phyloP scores from a whole-genome alignment of 768 basidiomycete species.

The Tylopilus sp. region DNA sequence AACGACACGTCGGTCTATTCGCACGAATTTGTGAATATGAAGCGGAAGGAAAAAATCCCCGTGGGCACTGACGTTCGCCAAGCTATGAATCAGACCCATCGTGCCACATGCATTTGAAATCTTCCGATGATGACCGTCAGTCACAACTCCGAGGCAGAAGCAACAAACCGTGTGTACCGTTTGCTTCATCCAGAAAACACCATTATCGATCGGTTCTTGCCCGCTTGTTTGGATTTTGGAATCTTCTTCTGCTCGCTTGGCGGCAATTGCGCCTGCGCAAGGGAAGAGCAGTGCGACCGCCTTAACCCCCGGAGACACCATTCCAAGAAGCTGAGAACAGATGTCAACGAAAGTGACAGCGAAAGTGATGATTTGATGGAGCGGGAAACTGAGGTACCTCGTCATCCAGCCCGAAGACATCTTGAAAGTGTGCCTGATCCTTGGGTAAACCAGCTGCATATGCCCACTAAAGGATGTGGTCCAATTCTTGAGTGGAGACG shows the following conservation, averaged over 20 bases:
- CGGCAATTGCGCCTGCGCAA: slow-evolving; percentile 47
- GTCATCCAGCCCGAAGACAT: slow-evolving; percentile 70
- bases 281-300: slow-evolving; percentile 90
- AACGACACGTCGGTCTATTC: slow-evolving; percentile 55
- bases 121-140: slow-evolving; percentile 33
- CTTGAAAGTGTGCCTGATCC: slow-evolving; percentile 51
- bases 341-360: neutral
- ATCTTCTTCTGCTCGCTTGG: slow-evolving; percentile 58
- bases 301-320: slow-evolving; percentile 72
- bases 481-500: neutral
- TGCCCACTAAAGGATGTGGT: slow-evolving; percentile 53
- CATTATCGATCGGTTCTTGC: slow-evolving; percentile 51
- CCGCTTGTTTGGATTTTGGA: slow-evolving; percentile 44
- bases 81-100: slow-evolving; percentile 78
- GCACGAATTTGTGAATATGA: slow-evolving; percentile 1
- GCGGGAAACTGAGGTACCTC: slow-evolving; percentile 40
- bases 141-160: neutral
- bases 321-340: slow-evolving; percentile 52
- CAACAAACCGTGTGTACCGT: slow-evolving; percentile 49
- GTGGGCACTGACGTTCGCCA: slow-evolving; percentile 63
- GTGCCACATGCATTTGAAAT: slow-evolving; percentile 87
- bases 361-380: neutral
- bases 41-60: slow-evolving; percentile 1
- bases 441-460: slow-evolving; percentile 59
- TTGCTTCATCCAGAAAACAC: slow-evolving; percentile 86